Conservation (phyloP, 371 early-diverging fungal species). For the Mortierella polycephala region DNA sequence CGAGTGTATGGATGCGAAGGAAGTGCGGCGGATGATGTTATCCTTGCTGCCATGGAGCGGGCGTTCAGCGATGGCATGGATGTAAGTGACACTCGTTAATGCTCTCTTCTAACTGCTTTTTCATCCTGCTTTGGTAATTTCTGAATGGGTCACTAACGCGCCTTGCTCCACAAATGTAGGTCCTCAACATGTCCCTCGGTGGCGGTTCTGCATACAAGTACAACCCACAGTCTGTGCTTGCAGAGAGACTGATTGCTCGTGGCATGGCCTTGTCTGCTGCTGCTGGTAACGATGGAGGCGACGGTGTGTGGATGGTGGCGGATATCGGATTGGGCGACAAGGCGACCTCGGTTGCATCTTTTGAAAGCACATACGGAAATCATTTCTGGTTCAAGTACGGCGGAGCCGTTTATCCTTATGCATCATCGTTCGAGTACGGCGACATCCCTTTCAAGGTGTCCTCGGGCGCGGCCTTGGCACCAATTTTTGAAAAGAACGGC, state of each 20-base stretch:
- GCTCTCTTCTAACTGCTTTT: too few species aligned
- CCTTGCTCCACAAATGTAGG: not conserved
- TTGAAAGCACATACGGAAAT: constrained; percentile 64
- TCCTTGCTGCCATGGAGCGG: constrained; percentile 67
- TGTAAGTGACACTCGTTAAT: constrained; percentile 24
- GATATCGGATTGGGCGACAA: constrained; percentile 70
- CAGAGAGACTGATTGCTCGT: constrained; percentile 49
- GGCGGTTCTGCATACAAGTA: constrained; percentile 59
- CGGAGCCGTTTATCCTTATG: constrained; percentile 3
- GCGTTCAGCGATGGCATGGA: constrained; percentile 70
- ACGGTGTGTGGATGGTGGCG: constrained; percentile 68
- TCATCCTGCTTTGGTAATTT: not conserved
- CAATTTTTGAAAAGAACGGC: constrained; percentile 16
- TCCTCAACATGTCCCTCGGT: constrained; percentile 77
- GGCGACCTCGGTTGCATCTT: constrained; percentile 75
- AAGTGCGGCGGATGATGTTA: constrained; percentile 61
- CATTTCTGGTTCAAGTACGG: constrained; percentile 23
- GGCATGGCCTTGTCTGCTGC: constrained; percentile 66
- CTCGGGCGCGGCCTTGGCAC: constrained; percentile 5
- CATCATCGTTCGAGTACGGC: constrained; percentile 5
- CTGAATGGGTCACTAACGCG: too few species aligned
- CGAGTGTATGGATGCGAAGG: constrained; percentile 72
- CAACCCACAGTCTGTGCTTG: constrained; percentile 54
- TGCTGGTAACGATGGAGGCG: constrained; percentile 77
- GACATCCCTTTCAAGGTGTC: constrained; percentile 7